phyloP scores from a whole-genome alignment of 768 basidiomycete species.

The Mycena venus region DNA sequence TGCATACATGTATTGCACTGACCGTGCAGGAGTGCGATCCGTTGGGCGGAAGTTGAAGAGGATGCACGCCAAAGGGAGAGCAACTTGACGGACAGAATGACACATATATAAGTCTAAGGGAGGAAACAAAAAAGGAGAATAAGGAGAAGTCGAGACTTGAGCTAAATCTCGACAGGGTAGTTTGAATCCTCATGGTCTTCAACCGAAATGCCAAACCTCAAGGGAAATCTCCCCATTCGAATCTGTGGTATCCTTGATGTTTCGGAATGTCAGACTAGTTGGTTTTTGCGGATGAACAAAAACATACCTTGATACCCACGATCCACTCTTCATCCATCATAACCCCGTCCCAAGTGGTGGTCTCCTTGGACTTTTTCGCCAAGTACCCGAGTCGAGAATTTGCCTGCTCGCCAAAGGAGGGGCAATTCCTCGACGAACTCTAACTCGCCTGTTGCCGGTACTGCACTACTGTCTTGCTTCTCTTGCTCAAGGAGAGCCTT shows the following conservation, averaged over 20 bases:
- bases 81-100: too few relatives aligned
- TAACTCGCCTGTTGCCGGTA: not conserved
- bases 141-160: too few relatives aligned
- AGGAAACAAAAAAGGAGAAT: too few relatives aligned
- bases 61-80: too few relatives aligned
- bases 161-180: too few relatives aligned
- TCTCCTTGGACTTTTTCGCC: slow-evolving; percentile 12
- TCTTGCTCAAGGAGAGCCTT: not conserved
- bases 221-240: too few relatives aligned
- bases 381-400: slow-evolving; percentile 45
- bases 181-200: too few relatives aligned
- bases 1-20: too few relatives aligned
- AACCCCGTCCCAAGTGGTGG: slow-evolving; percentile 45
- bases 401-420: slow-evolving; percentile 46
- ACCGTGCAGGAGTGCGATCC: too few relatives aligned
- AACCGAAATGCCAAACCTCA: too few relatives aligned
- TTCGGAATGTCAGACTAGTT: not conserved
- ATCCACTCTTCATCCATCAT: slow-evolving; percentile 59
- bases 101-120: too few relatives aligned
- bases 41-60: too few relatives aligned
- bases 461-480: not conserved
- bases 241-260: not conserved
- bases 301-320: slow-evolving; percentile 50
- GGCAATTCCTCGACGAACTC: not conserved
- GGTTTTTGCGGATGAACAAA: not conserved